Evolutionary conservation across 2,329 filamentous ascomycete species (phyloP).

Genomic region (Curvularia verruculosa): DNA sequence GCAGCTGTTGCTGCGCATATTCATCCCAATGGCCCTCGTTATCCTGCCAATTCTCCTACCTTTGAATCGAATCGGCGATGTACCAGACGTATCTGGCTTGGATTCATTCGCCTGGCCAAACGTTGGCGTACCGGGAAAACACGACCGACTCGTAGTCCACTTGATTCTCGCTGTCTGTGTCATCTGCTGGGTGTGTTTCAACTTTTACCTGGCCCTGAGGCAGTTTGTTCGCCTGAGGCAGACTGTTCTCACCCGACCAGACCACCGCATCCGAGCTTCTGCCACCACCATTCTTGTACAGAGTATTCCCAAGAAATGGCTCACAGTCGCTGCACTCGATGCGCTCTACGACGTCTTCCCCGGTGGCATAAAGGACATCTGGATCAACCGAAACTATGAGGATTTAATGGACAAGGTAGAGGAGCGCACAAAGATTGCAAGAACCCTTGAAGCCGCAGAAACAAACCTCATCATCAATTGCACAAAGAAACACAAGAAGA

Average conservation of each 20-base stretch:
- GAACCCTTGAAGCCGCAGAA: constrained; percentile 77
- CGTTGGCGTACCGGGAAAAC: constrained; percentile 65
- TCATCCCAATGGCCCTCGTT: constrained; percentile 78
- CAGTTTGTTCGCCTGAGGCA: constrained; percentile 93
- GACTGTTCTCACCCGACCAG: constrained; percentile 90
- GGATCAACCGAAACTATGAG: constrained; percentile 91
- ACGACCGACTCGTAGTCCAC: constrained; percentile 81
- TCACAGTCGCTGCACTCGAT: constrained; percentile 78
- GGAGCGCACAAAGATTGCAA: constrained; percentile 72
- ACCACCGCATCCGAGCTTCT: constrained; percentile 90
- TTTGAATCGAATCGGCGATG: constrained; percentile 76
- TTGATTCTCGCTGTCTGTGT: constrained; percentile 78
- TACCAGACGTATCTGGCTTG: constrained; percentile 59
- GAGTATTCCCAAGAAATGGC: constrained; percentile 89
- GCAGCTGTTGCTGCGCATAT: constrained; percentile 85
- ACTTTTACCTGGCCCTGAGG: constrained; percentile 84
- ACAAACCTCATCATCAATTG: constrained; percentile 81
- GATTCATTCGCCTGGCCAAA: constrained; percentile 90
- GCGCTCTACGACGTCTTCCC: constrained; percentile 95
- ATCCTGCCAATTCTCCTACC: constrained; percentile 87
- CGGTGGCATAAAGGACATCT: constrained; percentile 92
- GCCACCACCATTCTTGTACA: constrained; percentile 95
- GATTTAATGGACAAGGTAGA: constrained; percentile 84
- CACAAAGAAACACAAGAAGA: constrained; percentile 78
- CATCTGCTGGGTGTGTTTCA: constrained; percentile 81